Evolutionary conservation across 129 eudicot species (phyloP), one percentile per base, ranked within the genome.

Genomic region (Flaveria bidentis): DNA sequence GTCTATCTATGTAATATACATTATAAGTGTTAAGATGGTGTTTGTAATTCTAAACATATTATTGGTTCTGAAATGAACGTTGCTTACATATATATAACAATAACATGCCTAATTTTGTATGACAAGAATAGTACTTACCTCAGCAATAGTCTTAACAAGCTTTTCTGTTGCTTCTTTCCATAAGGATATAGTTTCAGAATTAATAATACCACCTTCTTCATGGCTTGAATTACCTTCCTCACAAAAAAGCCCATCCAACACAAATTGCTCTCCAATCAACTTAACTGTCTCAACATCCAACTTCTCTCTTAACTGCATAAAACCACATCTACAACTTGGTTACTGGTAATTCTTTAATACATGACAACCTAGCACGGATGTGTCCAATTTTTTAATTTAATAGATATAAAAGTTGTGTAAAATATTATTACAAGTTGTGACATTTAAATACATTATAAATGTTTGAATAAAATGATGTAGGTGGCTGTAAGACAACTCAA

Each of bases 271-370:
- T 72, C 82, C 88, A 10, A 92, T 88, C 60, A 93, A 61, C 33
- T 85, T 71, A 78, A 87, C 83, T 49, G 82, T 92, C 74, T 90
- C 97, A 14, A 56, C 49, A 78, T 79, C 85, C 81, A 90, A 71
- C 56, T 73, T 85, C 73, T 86, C 91, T 65, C 82, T 77, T 86
- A 93, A 82, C 98, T 93, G 79, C 72, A 86, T 42, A 55, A 66
- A 77, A 39, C 72, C 65, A 76, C 22, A 49, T 46, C 36, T 47
- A 75, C 22, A 63, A 50, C 45, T 74, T 15, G 67, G 8, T 9
- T 15, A 53, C 60, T 25, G 42, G 13, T 61, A 9, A 4, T 14
- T 50, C 56, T 17, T n/a, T 53, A 0, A 17, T 53, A n/a, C 60
- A 16, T 16, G 23, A n/a, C 2, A 17, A 53, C 60, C 22, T 61